phyloP scores from a whole-genome alignment of 352 stramenopile genomes.

The Phytophthora brassicae region DNA sequence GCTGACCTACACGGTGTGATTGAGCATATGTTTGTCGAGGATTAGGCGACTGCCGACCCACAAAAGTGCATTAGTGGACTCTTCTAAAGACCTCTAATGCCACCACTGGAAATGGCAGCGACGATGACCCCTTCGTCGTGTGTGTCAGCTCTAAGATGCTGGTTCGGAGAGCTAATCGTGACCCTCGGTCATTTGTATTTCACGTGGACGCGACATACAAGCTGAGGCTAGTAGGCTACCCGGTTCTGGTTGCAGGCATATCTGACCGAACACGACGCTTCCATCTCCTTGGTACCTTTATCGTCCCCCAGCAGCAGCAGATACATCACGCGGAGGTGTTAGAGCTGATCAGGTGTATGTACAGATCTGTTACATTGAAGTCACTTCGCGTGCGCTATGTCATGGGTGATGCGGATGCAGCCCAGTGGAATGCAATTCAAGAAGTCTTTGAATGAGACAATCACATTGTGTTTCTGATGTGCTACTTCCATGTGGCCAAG shows the following conservation, averaged over 20 bases:
- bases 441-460: background rate
- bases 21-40: no score
- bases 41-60: no score
- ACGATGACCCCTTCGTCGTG: slow-evolving; percentile 10
- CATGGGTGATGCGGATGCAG: slow-evolving; percentile 25
- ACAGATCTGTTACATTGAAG: background rate
- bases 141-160: slow-evolving; percentile 15
- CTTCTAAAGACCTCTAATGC: no score
- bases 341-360: background rate
- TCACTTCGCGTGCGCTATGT: background rate
- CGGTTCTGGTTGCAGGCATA: slow-evolving; percentile 22
- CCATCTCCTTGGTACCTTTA: slow-evolving; percentile 24
- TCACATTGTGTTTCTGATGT: slow-evolving; percentile 17
- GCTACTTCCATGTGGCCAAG: slow-evolving; percentile 25
- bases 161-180: slow-evolving; percentile 16
- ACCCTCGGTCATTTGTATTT: no score
- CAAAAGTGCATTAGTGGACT: no score
- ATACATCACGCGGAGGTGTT: slow-evolving; percentile 8
- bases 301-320: slow-evolving; percentile 22
- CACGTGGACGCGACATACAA: slow-evolving; percentile 39
- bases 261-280: slow-evolving; percentile 24
- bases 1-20: no score
- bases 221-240: slow-evolving; percentile 19
- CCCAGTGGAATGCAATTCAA: slow-evolving; percentile 20
- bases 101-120: slow-evolving; percentile 10